Evolutionary conservation across 805 yeast species (phyloP).

Genomic region (Yarrowia sp.): DNA sequence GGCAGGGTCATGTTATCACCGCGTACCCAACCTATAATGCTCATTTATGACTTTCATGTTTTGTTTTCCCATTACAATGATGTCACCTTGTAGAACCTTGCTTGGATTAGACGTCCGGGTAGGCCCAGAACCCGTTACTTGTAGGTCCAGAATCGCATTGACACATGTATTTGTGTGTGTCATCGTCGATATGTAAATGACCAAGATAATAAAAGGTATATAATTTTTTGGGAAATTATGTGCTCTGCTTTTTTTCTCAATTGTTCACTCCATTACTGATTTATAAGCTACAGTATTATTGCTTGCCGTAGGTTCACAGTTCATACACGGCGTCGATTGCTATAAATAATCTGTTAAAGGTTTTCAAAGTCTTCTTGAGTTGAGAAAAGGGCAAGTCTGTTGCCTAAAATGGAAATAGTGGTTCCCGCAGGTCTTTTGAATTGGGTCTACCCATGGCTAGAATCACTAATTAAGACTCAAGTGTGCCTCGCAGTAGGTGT

Average conservation of each 20-base stretch:
- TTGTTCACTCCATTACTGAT: no score
- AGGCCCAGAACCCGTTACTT: no score
- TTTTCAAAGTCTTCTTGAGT: neutral
- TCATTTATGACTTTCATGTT: neutral
- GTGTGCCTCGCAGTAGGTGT: no score
- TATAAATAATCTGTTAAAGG: constrained; percentile 1
- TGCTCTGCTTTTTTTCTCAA: no score
- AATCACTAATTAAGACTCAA: no score
- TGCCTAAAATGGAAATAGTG: neutral
- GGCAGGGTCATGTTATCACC: neutral
- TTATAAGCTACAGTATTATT: no score
- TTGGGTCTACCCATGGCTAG: no score
- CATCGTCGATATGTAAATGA: no score
- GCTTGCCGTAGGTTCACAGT: neutral
- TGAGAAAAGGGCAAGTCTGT: neutral
- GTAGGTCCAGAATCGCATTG: no score
- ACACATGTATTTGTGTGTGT: no score
- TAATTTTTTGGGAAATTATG: no score
- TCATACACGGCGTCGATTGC: neutral
- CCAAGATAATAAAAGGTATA: no score
- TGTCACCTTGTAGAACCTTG: neutral
- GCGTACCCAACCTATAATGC: neutral
- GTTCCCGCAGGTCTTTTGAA: neutral
- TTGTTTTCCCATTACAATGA: neutral
- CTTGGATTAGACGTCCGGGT: neutral